Base-by-base conservation (phyloP, 176 grass and related monocot species). In the Hsuehochloa calcarea region DNA sequence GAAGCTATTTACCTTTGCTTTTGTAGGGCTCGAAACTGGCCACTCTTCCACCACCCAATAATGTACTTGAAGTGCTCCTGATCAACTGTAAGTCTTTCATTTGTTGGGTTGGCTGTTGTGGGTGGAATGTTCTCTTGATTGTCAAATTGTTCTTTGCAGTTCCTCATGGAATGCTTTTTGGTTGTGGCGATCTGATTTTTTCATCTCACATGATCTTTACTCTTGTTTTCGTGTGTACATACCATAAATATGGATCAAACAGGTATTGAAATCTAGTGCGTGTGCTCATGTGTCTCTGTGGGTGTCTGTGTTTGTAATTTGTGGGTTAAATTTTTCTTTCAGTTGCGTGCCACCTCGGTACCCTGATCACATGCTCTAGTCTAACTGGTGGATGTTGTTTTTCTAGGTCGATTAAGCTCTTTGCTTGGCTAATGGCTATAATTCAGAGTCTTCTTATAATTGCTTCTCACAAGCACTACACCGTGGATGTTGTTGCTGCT, bases 191-290 rank as follows among this genome's bases (percentile, higher is more conserved):
- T 78, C 83, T 99, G 65, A 99, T 99, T 82, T 99, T 99, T 94
- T 99, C 96, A 34, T 99, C 96, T 68, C 96, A 96, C 78, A 94
- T 99, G 96, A 99, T 99, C 70, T 99, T 99, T 84, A 96, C 91
- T 56, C 86, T 99, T 44, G 96, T 99, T 79, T 99, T 99, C 23
- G 93, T 99, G 55, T 85, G 77, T 78, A 92, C 93, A 74, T 99
- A 99, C 84, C 70, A 96, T 74, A 99, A 99, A 80, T 99, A 96
- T 89, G 96, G 93, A 23, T 91, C 91, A 67, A 99, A 92, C 75
- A 94, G 96, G 96, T 99, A 88, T 1, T 47, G 9, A 8, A 65
- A 47, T 85, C 66, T 22, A 27, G 2, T 15, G 10, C 15, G 35
- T 3, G 4, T 2, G 1, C 22, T 23, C 13, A n/a, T 80, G 12